Percentiles rank a stretch among this genome's conserved stretches.
phyloP scores from a whole-genome alignment of 331 rosid species.

The Malus hybrid region DNA sequence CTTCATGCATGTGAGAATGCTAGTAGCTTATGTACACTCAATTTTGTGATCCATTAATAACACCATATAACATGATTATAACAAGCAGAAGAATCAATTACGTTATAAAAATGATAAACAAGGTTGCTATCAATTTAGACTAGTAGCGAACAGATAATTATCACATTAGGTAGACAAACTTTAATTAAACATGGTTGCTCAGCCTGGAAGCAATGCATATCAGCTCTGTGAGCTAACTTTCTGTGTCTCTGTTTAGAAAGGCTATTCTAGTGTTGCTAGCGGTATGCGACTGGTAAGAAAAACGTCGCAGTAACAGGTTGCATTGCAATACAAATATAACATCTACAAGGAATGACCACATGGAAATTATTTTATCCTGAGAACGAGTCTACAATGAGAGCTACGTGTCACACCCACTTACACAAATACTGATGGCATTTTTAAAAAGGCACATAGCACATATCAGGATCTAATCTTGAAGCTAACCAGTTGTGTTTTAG shows the following conservation, averaged over 20 bases:
- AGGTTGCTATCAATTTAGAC: background rate
- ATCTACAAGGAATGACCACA: background rate
- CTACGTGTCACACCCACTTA: background rate
- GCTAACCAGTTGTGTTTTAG: background rate
- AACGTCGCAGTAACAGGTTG: background rate
- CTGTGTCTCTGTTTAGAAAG: background rate
- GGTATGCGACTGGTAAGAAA: background rate
- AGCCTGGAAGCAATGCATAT: background rate
- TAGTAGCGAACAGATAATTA: background rate
- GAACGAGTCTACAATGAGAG: background rate
- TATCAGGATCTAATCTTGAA: background rate
- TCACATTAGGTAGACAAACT: background rate
- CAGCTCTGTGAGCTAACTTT: background rate
- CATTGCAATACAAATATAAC: background rate
- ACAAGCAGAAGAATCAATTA: background rate
- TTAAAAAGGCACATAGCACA: background rate
- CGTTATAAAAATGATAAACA: background rate
- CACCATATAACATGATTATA: background rate
- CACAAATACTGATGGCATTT: background rate
- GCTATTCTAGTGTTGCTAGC: background rate
- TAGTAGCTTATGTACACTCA: background rate
- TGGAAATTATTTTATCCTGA: background rate
- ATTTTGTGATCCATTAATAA: background rate
- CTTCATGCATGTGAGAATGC: background rate
- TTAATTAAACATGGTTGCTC: background rate